Base-by-base conservation (phyloP, 805 yeast genomes). In the Lachancea kluyveri region DNA sequence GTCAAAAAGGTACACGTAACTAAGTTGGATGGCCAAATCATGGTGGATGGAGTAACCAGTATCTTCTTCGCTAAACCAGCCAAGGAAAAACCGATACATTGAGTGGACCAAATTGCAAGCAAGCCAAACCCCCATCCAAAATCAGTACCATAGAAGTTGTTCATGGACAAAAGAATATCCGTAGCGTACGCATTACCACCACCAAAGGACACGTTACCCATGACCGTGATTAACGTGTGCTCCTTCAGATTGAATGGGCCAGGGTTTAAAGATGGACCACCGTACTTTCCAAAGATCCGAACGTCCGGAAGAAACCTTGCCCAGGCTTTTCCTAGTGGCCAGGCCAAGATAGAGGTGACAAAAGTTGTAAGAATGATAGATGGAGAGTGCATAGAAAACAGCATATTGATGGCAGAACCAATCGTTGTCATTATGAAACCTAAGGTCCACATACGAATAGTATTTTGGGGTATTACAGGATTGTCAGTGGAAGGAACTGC, bases 1-100 rank as follows among this genome's bases (percentile, higher is more conserved):
- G 41, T 40, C n/a, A 42, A 29, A 21, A 45, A 31, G 11, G 50
- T 41, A 18, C 37, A 26, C 59, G 79, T 74, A 31, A 77, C 81
- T 50, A 81, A 63, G 46, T 69, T 70, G 2, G 72, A 55, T 4
- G 90, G 90, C 88, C 88, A 82, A 31, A 79, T 66, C 56, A 77
- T 72, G n/a, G 74, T 61, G 4, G 78, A 68, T 4, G 86, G 80
- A 36, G 70, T 70, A 10, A 80, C 78, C 39, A 80, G 63, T 21
- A 77, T 62, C 41, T 71, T 67, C 41, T 79, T 64, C 24, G 71
- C 62, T 35, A 79, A 32, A 18, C 88, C 88, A 26, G 83, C 84
- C 31, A 76, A 53, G 17, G 81, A 78, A 41, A 75, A 74, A 7
- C 88, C 87, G 31, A 80, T 63, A 42, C 73, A 62, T 51, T 79